Percentiles rank a stretch among this genome's conserved stretches.
These are phyloP conservation scores for Agrostemma githago DNA, from an alignment of 148 eudicot species.

Conservation along the genomic window DNA sequence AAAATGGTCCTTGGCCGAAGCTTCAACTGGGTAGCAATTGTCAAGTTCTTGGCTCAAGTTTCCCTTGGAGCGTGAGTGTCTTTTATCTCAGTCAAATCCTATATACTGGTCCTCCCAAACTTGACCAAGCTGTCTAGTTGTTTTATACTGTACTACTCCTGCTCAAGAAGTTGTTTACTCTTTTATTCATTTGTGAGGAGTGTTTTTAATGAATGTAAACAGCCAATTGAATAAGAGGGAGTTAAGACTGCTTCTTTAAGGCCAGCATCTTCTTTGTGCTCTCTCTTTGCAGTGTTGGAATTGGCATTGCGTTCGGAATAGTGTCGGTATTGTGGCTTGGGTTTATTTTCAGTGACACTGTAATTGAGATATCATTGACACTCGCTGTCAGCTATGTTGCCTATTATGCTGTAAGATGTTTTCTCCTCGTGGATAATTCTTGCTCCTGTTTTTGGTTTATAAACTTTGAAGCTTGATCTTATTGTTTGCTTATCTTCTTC, in stretches of 20 bases:
- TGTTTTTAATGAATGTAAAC: no score
- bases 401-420: conserved; percentile 70
- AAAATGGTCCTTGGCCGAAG: conserved; percentile 70
- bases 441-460: not conserved
- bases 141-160: not conserved
- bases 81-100: conserved; percentile 2
- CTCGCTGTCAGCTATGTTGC: conserved; percentile 96
- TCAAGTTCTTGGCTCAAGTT: conserved; percentile 62
- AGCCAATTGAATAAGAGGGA: no score
- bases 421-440: conserved; percentile 11
- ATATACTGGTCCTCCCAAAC: no score
- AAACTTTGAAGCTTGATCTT: not conserved
- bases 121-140: not conserved
- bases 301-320: conserved; percentile 86
- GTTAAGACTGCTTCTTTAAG: conserved; percentile 4
- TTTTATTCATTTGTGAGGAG: no score
- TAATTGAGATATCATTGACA: conserved; percentile 86
- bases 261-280: conserved; percentile 9
- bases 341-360: conserved; percentile 87
- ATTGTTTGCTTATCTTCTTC: not conserved
- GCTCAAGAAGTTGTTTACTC: no score
- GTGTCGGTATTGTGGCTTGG: conserved; percentile 94
- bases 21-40: conserved; percentile 53
- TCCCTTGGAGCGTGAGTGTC: conserved; percentile 89
- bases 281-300: conserved; percentile 59